Base-by-base conservation (phyloP, 208 protist species). In the Trypanosoma lewisi region DNA sequence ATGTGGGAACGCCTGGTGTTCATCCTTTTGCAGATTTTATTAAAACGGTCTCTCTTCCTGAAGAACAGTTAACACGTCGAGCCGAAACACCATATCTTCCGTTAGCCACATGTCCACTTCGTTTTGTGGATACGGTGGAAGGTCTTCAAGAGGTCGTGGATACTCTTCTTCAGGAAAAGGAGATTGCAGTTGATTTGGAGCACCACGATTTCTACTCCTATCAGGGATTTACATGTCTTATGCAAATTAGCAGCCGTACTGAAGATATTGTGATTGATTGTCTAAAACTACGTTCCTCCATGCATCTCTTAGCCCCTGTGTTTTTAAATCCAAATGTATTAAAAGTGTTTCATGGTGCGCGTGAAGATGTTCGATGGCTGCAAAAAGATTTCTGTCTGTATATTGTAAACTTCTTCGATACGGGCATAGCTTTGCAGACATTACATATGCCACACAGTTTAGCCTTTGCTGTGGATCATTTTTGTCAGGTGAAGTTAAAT, bases 381-480 rank as follows among this genome's bases (percentile, higher is more conserved):
- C 97, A 99, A 79, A 88, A 98, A 27, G 98, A 99, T 75, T 99
- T 99, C 78, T 91, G 94, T 6, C 66, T 99, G 11, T 99, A 99
- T 73, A 41, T 99, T 50, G 92, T 99, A 31, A 99, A 99, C 75
- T 88, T 99, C 67, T 99, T 99, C 67, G 98, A 99, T 80, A 99
- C 98, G 0, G 95, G 97, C 16, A 89, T 98, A 55, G 98, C 97
- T 0, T 75, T 95, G n/a, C 86, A 98, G 56, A 82, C 91, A 21
- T 79, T 99, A 4, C 88, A 96, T 56, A 96, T 94, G 56, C 84
- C 82, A 0, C 78, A 91, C 67, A 91, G 94, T 30, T 80, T 99
- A 6, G 94, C 96, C 31, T 98, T 97, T 60, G 85, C 98, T 1
- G 80, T 99, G 0, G 85, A 97, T 51, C 82, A 93, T 74, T 98